A percentile compares a stretch with the other conserved stretches of the same genome.
Conservation (phyloP, 495 filamentous ascomycete species). For the Trichoderma virens region DNA sequence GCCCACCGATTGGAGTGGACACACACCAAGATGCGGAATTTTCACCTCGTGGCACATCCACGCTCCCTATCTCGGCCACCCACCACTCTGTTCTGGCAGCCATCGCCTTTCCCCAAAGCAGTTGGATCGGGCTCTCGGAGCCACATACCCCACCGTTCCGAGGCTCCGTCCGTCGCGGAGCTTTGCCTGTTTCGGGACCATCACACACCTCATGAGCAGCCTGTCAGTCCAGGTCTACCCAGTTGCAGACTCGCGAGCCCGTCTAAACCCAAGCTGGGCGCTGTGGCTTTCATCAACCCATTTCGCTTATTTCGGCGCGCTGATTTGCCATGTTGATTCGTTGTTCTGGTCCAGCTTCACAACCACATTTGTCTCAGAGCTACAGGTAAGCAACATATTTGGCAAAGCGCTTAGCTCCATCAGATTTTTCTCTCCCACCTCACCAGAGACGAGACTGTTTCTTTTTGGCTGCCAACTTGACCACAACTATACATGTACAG, state of each 20-base stretch:
- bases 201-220: not conserved
- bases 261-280: not conserved
- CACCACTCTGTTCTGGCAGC: not conserved
- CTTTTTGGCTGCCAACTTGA: not conserved
- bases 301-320: slow-evolving; percentile 4
- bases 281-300: not conserved
- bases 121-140: slow-evolving; percentile 5
- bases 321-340: slow-evolving; percentile 4
- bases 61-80: not conserved
- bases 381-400: not conserved
- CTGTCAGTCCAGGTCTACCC: not conserved
- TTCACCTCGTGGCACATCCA: slow-evolving; percentile 2
- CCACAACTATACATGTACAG: not conserved
- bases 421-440: not conserved
- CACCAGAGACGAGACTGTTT: not conserved
- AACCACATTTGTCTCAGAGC: not conserved
- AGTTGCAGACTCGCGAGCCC: not conserved
- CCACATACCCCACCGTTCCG: slow-evolving; percentile 5
- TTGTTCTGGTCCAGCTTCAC: not conserved
- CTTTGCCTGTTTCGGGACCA: slow-evolving; percentile 5
- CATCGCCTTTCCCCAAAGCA: not conserved
- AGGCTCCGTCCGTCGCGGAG: slow-evolving; percentile 6
- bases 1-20: not conserved
- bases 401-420: not conserved
- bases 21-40: not conserved